Evolutionary conservation across 2,329 filamentous ascomycete species (phyloP), one percentile per base, ranked within the genome.

Genomic region (Phialophora verrucosa): DNA sequence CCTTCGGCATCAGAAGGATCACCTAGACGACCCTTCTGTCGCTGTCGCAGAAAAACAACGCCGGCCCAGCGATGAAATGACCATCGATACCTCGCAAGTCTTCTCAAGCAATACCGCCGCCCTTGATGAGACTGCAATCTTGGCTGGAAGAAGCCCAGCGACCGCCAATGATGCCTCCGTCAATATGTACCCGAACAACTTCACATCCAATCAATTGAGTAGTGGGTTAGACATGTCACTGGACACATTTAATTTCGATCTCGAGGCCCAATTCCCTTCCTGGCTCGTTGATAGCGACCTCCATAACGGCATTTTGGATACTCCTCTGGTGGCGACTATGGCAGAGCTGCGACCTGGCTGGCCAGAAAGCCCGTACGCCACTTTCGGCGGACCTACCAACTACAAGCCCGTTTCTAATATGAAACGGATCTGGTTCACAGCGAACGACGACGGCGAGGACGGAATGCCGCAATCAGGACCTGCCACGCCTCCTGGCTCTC

Each of bases 1-100:
- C 17, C 62, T 71, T 3, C 65, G 69, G 32, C 69, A 71, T 61
- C 62, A 66, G 55, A 71, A 68, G 38, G 67, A 70, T 38, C 69
- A 70, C 44, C 44, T 23, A 12, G 63, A 65, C 14, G 54, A 65
- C 25, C n/a, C 17, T 8, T 47, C 67, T 14, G 35, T 35, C 27
- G 31, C n/a, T 12, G 49, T 29, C 31, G 20, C 29, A 59, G 23
- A 64, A 23, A 23, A 35, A 11, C 49, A 51, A 10, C 12, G 38
- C 23, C 29, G 44, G 14, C 38, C 59, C 14, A 51, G 31, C 44
- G 49, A 47, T 42, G 17, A 23, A 50, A 8, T 60, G 29, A 32
- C 55, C 47, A 11, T 49, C 17, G 31, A 44, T 27, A 42, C 59
- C 27, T 58, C 47, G 35, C 42, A 42, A 47, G 20, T 50, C 62